Percentiles rank a stretch among this genome's conserved stretches.
These are phyloP conservation scores for Pleurotus tuber-regium DNA, from an alignment of 768 basidiomycete species.

Conservation along the genomic window DNA sequence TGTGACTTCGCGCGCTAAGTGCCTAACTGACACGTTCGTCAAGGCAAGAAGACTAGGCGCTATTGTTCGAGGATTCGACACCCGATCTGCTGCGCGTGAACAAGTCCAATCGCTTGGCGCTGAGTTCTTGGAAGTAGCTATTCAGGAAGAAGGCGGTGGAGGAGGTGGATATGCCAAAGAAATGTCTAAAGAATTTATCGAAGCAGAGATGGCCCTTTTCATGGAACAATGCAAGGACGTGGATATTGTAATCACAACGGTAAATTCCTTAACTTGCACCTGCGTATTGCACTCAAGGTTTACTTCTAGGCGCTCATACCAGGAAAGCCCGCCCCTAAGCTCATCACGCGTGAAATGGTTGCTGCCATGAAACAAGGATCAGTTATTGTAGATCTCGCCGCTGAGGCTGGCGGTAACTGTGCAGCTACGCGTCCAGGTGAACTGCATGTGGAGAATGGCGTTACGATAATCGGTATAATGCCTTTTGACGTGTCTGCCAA, in stretches of 20 bases:
- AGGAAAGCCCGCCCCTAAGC: constrained; percentile 80
- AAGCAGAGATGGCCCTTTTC: constrained; percentile 86
- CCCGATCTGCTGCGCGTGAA: constrained; percentile 80
- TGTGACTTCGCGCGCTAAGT: neutral
- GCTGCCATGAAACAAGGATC: constrained; percentile 92
- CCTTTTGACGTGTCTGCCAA: neutral
- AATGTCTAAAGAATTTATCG: constrained; percentile 89
- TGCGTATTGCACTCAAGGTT: neutral
- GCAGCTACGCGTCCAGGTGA: constrained; percentile 80
- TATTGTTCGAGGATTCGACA: constrained; percentile 87
- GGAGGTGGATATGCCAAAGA: constrained; percentile 86
- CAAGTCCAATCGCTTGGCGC: constrained; percentile 90
- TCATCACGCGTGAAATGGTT: constrained; percentile 85
- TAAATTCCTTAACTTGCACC: constrained; percentile 24
- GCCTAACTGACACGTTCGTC: neutral
- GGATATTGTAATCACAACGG: constrained; percentile 86
- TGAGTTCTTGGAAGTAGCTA: constrained; percentile 80
- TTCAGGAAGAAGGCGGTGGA: constrained; percentile 81
- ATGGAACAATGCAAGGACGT: constrained; percentile 87
- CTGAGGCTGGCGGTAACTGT: constrained; percentile 90
- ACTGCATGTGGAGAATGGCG: constrained; percentile 63
- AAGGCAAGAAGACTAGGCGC: constrained; percentile 83
- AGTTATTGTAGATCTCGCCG: constrained; percentile 82
- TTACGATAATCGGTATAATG: constrained; percentile 72
- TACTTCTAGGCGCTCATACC: constrained; percentile 70